phyloP scores from a whole-genome alignment of 2,329 filamentous ascomycete species.

The Lasiodiplodia sp. region DNA sequence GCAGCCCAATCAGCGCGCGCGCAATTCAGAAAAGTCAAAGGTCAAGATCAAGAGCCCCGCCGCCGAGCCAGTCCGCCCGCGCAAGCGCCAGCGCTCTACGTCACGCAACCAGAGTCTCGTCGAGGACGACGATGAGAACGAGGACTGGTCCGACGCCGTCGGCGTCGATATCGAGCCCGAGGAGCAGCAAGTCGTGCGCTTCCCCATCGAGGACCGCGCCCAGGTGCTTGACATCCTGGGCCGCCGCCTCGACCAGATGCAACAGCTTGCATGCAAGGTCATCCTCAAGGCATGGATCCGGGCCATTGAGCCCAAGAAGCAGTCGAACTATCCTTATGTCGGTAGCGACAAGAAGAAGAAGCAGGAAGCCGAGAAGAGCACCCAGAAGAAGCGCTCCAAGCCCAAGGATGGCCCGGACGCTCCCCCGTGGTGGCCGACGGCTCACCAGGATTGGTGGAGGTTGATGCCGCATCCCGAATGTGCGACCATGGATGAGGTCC shows the following conservation, averaged over 20 bases:
- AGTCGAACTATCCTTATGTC: conserved; percentile 76
- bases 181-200: conserved; percentile 11
- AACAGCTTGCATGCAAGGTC: conserved; percentile 75
- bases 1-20: conserved; percentile 17
- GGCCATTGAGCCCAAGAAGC: conserved; percentile 77
- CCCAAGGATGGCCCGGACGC: conserved; percentile 53
- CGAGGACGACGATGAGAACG: conserved; percentile 27
- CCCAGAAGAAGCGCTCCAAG: conserved; percentile 24
- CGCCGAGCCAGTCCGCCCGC: conserved; percentile 6
- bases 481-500: conserved; percentile 50
- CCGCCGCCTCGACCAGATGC: conserved; percentile 67
- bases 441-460: conserved; percentile 22
- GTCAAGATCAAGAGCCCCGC: conserved; percentile 22
- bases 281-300: conserved; percentile 81
- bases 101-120: conserved; percentile 28
- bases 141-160: conserved; percentile 25
- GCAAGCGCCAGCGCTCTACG: conserved; percentile 29
- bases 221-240: conserved; percentile 17
- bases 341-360: conserved; percentile 64
- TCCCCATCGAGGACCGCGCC: conserved; percentile 19
- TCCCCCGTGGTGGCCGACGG: conserved; percentile 46
- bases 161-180: conserved; percentile 18
- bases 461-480: conserved; percentile 23
- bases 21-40: conserved; percentile 22
- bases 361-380: conserved; percentile 6